These are phyloP conservation scores for Leccinum ponderosum DNA, from an alignment of 1,284 basidiomycete genomes.

Conservation along the genomic window DNA sequence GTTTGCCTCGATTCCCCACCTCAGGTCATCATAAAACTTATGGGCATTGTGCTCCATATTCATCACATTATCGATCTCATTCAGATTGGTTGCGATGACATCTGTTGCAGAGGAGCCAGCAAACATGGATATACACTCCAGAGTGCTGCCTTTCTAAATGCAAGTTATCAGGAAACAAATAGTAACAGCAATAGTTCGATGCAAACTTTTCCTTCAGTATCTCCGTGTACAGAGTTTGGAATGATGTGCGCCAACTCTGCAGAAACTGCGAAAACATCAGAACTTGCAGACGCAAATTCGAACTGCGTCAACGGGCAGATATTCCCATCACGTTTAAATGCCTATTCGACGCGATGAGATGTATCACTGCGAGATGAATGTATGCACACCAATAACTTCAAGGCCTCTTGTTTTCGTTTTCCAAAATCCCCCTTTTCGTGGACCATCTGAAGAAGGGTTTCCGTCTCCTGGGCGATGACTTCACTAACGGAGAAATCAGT, in stretches of 20 bases:
- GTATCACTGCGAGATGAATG: not conserved
- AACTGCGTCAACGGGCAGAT: not conserved
- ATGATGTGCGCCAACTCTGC: not conserved
- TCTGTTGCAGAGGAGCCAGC: not conserved
- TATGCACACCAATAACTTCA: not conserved
- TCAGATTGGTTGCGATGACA: not conserved
- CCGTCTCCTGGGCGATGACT: not conserved
- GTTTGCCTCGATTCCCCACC: not conserved
- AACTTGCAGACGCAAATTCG: not conserved
- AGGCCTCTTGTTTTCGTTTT: not conserved
- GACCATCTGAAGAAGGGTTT: not conserved
- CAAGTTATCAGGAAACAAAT: not conserved
- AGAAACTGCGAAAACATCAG: not conserved
- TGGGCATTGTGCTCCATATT: not conserved
- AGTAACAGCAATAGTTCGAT: not conserved
- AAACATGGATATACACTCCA: not conserved
- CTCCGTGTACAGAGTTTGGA: not conserved
- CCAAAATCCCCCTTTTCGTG: not conserved
- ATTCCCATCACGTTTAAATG: not conserved
- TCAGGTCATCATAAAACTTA: not conserved
- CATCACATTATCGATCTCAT: not conserved
- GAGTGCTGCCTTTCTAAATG: not conserved
- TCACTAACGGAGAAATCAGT: not conserved
- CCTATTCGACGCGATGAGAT: not conserved
- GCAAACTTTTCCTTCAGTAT: not conserved